phyloP scores from a whole-genome alignment of 2,329 filamentous ascomycete genomes.

The Exophiala mesophila region DNA sequence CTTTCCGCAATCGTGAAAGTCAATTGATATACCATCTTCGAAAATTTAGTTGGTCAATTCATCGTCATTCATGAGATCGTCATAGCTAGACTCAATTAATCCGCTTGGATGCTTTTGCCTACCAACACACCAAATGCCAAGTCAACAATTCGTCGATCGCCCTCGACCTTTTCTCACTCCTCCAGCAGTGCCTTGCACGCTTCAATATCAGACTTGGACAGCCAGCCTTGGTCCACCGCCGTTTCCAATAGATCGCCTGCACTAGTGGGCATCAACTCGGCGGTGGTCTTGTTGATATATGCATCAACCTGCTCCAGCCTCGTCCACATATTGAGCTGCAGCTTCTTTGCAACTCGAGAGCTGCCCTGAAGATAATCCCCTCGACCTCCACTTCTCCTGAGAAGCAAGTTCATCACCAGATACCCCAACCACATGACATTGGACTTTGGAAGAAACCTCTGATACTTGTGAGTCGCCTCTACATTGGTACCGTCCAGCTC shows the following conservation, averaged over 20 bases:
- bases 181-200: conserved; percentile 21
- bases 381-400: conserved; percentile 4
- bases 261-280: conserved; percentile 13
- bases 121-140: too few species aligned
- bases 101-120: too few species aligned
- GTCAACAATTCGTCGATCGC: conserved; percentile 42
- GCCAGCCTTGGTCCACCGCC: conserved; percentile 18
- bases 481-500: conserved; percentile 32
- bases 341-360: conserved; percentile 17
- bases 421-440: conserved; percentile 62
- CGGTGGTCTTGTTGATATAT: conserved; percentile 10
- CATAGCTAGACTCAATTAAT: too few species aligned
- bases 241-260: conserved; percentile 18
- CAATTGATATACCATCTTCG: too few species aligned
- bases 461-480: conserved; percentile 43
- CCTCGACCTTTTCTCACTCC: conserved; percentile 32
- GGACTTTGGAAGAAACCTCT: conserved; percentile 53
- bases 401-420: conserved; percentile 52
- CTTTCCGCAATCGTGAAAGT: too few species aligned
- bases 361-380: conserved; percentile 13
- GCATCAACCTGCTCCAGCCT: conserved; percentile 14
- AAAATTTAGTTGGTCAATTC: too few species aligned
- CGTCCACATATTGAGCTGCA: conserved; percentile 21
- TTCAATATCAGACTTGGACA: conserved; percentile 20
- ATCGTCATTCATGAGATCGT: too few species aligned